Conservation (phyloP, 805 yeast species). For the Saturnispora besseyi region DNA sequence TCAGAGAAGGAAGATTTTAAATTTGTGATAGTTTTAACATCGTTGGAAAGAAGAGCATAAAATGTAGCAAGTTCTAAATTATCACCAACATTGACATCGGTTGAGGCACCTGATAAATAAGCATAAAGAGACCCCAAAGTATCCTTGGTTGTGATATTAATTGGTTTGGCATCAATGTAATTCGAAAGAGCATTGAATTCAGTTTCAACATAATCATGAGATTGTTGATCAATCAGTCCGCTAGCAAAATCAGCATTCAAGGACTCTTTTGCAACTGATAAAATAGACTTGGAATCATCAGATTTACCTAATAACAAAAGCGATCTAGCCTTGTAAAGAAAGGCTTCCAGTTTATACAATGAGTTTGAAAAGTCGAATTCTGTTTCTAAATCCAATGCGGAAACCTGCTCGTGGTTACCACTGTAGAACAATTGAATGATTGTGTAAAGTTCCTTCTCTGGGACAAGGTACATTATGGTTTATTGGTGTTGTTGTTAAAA, state of each 20-base stretch:
- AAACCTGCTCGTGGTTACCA: conserved; percentile 19
- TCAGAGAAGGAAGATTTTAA: conserved; percentile 53
- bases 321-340: conserved; percentile 21
- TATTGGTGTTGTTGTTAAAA: not conserved
- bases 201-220: conserved; percentile 7
- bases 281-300: not conserved
- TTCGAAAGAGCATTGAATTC: conserved; percentile 14
- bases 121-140: not conserved
- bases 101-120: not conserved
- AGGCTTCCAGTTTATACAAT: conserved; percentile 20
- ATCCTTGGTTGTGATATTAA: not conserved
- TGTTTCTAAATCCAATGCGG: conserved; percentile 14
- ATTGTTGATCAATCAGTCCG: conserved; percentile 3
- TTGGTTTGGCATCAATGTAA: conserved; percentile 11
- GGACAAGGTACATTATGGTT: conserved; percentile 14
- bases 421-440: conserved; percentile 25
- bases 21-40: conserved; percentile 30
- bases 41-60: not conserved
- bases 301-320: not conserved
- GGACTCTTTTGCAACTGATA: no score
- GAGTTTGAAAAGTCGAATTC: conserved; percentile 22
- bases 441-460: conserved; percentile 23
- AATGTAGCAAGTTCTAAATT: conserved; percentile 3
- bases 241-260: not conserved
- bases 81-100: not conserved